Base-by-base conservation (phyloP, 2,329 filamentous ascomycete species). In the Rutstroemia sp. region DNA sequence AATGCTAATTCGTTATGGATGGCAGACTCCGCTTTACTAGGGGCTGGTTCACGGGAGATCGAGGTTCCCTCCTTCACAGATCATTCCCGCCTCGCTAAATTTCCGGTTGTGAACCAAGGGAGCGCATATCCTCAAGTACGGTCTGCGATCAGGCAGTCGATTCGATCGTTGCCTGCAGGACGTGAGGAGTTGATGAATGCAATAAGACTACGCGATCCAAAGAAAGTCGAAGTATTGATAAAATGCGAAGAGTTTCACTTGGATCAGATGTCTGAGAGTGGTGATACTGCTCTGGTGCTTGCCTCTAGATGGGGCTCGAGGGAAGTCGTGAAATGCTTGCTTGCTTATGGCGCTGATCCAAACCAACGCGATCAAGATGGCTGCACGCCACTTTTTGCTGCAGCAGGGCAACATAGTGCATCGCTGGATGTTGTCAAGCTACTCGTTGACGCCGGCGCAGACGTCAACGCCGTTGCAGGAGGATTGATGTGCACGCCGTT, bases 181-280 rank as follows among this genome's bases (percentile, higher is more conserved):
- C 53, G 51, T 3, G 53, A 55, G 41, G 47, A 55, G 38, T n/a
- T 55, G 34, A 51, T 55, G 34, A 21, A 55, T 45, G 53, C 53
- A 10, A 19, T 55, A 27, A 48, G 53, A 30, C 27, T 6, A 10
- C 46, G 27, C 17, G 19, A 27, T 14, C 19, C 27, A 12, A 51
- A 37, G 10, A 51, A 25, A 21, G 25, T 55, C 19, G 56, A 54
- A 21, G 14, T 30, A 19, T 51, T 57, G 25, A 27, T 55, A 5
- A 53, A 54, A 12, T 39, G 49, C 37, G 51, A 51, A 19, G 56
- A 55, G 17, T 55, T 55, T 25, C 25, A n/a, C 19, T 38, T 44
- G n/a, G 14, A 57, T 37, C 45, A 27, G 6, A 30, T 48, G 6
- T 45, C 51, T 37, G 37, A 48, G 34, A 54, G 48, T 23, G 56